phyloP scores from a whole-genome alignment of 768 basidiomycete species.

The Aureoboletus auriporus region DNA sequence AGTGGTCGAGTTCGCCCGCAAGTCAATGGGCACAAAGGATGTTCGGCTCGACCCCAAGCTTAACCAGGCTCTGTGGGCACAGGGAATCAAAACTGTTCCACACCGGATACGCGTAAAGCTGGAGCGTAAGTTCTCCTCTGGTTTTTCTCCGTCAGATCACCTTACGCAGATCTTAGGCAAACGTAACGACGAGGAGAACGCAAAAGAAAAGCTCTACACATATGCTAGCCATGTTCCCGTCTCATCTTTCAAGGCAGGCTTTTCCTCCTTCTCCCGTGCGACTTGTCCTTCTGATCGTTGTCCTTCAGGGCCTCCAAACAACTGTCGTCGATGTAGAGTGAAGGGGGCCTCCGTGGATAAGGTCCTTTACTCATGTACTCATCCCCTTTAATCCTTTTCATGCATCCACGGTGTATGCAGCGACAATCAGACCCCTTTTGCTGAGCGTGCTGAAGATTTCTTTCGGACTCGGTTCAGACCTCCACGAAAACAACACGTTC shows the following conservation, averaged over 20 bases:
- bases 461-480: no score
- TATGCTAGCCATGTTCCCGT: conserved; percentile 83
- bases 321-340: conserved; percentile 79
- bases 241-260: conserved; percentile 75
- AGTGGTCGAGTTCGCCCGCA: conserved; percentile 85
- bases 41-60: conserved; percentile 93
- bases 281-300: conserved; percentile 5
- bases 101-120: conserved; percentile 90
- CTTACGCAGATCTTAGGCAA: conserved; percentile 54
- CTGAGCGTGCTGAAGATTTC: no score
- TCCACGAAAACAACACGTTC: no score
- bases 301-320: conserved; percentile 75
- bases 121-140: conserved; percentile 61
- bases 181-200: conserved; percentile 98
- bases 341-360: conserved; percentile 5
- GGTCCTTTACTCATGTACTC: no score
- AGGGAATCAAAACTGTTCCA: conserved; percentile 91
- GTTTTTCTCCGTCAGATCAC: background rate
- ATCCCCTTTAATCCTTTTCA: no score
- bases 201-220: conserved; percentile 96
- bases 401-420: no score
- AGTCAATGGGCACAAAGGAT: conserved; percentile 94
- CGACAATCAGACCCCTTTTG: no score
- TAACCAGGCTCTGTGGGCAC: conserved; percentile 94
- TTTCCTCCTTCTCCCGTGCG: background rate